Evolutionary conservation across 2,329 filamentous ascomycete genomes (phyloP), one percentile per base, ranked within the genome.

Genomic region (Nothopassalora personata): DNA sequence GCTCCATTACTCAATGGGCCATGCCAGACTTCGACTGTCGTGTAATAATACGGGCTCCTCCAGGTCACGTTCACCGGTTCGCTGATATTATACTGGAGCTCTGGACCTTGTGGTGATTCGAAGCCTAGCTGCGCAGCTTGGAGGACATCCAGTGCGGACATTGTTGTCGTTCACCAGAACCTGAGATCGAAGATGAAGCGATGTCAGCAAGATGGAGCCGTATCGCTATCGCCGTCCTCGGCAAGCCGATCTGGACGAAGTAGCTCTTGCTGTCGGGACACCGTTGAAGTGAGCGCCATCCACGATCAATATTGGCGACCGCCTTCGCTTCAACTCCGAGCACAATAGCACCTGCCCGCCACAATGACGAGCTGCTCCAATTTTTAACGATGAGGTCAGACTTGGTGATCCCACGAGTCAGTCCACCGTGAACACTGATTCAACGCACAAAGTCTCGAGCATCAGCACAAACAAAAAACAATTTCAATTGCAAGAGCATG

Each of bases 31-130:
- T 61, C 56, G 47, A 64, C 47, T 30, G 51, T 62, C 7, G 62
- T 64, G 23, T 55, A 58, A 5, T 58, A 39, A 27, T 52, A 62
- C 13, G 62, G 62, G 36, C 60, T 61, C 47, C 46, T 61, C 62
- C 62, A 64, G 23, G 51, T 54, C 11, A 64, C 58, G 45, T 56
- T 57, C 23, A 64, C 54, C 18, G 48, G 51, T 39, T 60, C 48
- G 15, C 59, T 55, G 13, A 45, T 33, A 27, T 57, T 51, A 34
- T 58, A 58, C n/a, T 43, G 7, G 11, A 43, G 39, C 39, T n/a
- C 3, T 18, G 11, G 15, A 7, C 15, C 39, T 7, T 4, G 3
- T 18, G 39, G 39, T 43, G 39, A n/a, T 43, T n/a, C 39, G 15
- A 43, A 43, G 13, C n/a, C 13, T 13, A 43, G 39, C 39, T 43